Evolutionary conservation across 176 grass and related monocot species (phyloP), one percentile per base, ranked within the genome.

Genomic region (Phyllostachys edulis): DNA sequence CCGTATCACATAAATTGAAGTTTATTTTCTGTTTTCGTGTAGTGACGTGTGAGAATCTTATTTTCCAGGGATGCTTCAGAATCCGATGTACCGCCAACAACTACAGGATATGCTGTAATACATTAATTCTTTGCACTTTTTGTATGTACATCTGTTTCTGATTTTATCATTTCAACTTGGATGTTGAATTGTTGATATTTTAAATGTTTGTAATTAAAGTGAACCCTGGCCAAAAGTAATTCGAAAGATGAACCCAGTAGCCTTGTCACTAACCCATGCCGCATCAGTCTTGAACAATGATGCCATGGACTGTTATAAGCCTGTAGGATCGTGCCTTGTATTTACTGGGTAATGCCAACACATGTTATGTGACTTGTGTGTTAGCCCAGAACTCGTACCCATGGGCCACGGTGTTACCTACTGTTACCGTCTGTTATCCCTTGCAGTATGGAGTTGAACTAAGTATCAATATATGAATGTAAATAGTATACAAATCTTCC

Each of bases 21-120:
- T 49, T 64, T 71, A 34, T 77, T 57, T 71, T 86, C 51, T 67
- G 24, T 80, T 81, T 24, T 78, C 60, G 76, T 81, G 24, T 79
- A 63, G 37, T 71, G 10, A 85, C 26, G 3, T 63, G 10, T 83
- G 49, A 47, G 51, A 69, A 57, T 67, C 49, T 93, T 89, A 75
- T 80, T 85, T 89, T 89, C 63, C 86, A 99, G 97, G 89, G 93
- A 92, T 96, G 91, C 78, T 99, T 83, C 89, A 99, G 91, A 96
- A 96, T 89, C 93, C 97, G 54, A 80, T 91, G 88, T 96, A 94
- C 76, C 97, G 91, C 60, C 91, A 94, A 69, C 93, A 99, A 84
- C 72, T 99, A 73, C 86, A 99, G 91, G 97, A 99, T 78, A 99
- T 96, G 97, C 88, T 99, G 97, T 99, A 90, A 90, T 67, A 62